Evolutionary conservation across 2,329 filamentous ascomycete genomes (phyloP), one percentile per base, ranked within the genome.

Genomic region (Trichothecium sympodiale): DNA sequence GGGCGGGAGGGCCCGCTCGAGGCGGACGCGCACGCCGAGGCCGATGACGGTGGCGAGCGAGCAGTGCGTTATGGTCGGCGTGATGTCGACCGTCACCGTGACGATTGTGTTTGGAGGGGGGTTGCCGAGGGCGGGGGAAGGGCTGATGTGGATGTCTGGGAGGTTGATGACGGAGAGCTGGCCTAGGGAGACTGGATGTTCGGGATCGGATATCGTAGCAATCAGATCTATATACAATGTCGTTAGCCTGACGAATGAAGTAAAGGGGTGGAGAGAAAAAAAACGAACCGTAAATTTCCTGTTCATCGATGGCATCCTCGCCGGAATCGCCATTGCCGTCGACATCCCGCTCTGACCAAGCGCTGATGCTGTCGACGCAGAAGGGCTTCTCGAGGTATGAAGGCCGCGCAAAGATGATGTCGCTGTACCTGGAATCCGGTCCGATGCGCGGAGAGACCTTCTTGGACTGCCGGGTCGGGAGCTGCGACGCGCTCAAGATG

Each of bases 1-100:
- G 25, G 91, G 84, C 3, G 91, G 91, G 39, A 98, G 68, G 9
- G 84, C 82, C 56, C 94, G 83, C 62, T 96, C 88, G 17, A 98
- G 71, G 17, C 91, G 77, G 29, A 95, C 88, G 31, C 91, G 77
- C 16, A 98, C 86, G 12, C 88, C 91, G 13, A 98, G 71, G 1
- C 91, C 91, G 50, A 98, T 94, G 41, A 98, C 87, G 1, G 91
- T 98, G 23, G 91, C 91, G 29, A 98, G 74, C 34, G 85, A 94
- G 65, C 91, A 98, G 60, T 96, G 91, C 13, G 89, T 93, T 52
- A 96, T 91, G 17, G 91, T 98, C 8, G 91, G 91, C 9, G 91
- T 98, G 46, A 98, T 81, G 50, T 94, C 76, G 30, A 98, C 86
- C 3, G 80, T 72, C 26, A 96, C 86, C 28, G 67, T 80, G 61